Evolutionary conservation across 139 green algal species (phyloP).

Genomic region (Medakamo hakoo): DNA sequence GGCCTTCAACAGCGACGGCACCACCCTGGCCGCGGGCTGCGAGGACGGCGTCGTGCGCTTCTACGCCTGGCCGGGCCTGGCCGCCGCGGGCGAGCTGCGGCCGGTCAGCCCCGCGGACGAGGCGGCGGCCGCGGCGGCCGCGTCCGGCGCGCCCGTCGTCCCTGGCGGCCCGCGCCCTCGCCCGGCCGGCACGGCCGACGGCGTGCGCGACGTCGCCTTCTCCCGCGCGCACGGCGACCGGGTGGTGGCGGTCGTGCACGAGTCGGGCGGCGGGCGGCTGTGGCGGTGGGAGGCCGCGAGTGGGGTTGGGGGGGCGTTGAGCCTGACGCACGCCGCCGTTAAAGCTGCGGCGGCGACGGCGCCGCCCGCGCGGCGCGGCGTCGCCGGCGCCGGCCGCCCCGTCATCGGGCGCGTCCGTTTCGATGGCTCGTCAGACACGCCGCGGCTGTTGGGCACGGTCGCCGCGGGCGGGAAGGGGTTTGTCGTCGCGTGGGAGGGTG

Average conservation of each 20-base stretch:
- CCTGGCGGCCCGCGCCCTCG: no score
- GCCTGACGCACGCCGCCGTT: no score
- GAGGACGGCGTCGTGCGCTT: slow-evolving; percentile 4
- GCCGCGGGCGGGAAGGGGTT: neutral
- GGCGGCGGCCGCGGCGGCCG: no score
- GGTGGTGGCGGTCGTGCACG: neutral
- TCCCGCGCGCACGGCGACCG: neutral
- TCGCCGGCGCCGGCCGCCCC: no score
- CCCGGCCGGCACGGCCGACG: no score
- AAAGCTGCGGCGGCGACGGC: no score
- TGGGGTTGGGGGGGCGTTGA: no score
- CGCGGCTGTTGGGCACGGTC: neutral
- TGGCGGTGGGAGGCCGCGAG: no score
- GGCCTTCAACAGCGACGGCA: slow-evolving; percentile 3
- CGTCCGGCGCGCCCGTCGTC: no score
- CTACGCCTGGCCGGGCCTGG: neutral
- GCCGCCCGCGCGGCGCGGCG: no score
- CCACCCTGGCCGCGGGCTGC: slow-evolving; percentile 2
- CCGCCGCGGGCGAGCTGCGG: neutral
- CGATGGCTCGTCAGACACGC: neutral
- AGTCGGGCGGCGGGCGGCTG: neutral
- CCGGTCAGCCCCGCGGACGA: no score
- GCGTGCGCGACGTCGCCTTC: neutral
- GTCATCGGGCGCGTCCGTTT: neutral
- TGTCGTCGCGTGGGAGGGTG: neutral